Conservation (phyloP, 495 filamentous ascomycete genomes). For the Usnea hakonensis region DNA sequence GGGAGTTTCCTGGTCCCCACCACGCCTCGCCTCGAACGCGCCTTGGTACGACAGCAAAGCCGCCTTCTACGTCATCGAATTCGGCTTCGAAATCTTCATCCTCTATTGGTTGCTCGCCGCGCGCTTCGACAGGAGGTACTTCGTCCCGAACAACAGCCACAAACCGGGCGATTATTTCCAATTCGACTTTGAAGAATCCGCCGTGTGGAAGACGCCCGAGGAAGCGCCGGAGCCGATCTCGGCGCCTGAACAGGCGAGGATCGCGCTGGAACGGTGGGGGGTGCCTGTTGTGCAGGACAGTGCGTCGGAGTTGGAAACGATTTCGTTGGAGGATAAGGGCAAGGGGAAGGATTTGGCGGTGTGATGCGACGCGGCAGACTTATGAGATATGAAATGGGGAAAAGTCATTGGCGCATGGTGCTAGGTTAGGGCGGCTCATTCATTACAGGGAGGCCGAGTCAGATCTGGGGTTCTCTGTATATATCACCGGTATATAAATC, state of each 20-base stretch:
- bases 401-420: background rate
- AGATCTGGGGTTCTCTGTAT: too few relatives aligned
- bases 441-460: too few relatives aligned
- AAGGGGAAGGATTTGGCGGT: too few relatives aligned
- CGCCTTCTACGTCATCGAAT: conserved; percentile 71
- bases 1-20: conserved; percentile 45
- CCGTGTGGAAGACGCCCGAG: background rate
- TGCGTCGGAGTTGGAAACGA: background rate
- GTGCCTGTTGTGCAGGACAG: too few relatives aligned
- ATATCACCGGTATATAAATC: too few relatives aligned
- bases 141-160: conserved; percentile 45
- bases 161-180: conserved; percentile 22
- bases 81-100: conserved; percentile 60
- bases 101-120: conserved; percentile 52
- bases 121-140: conserved; percentile 64
- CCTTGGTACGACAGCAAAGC: conserved; percentile 60
- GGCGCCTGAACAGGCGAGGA: background rate
- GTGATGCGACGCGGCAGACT: too few relatives aligned
- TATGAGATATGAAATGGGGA: too few relatives aligned
- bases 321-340: background rate
- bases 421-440: too few relatives aligned
- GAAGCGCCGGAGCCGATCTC: background rate
- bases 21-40: conserved; percentile 44
- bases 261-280: background rate
- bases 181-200: background rate